These are phyloP conservation scores for Immersiella caudata DNA, from an alignment of 495 filamentous ascomycete species.

Conservation along the genomic window DNA sequence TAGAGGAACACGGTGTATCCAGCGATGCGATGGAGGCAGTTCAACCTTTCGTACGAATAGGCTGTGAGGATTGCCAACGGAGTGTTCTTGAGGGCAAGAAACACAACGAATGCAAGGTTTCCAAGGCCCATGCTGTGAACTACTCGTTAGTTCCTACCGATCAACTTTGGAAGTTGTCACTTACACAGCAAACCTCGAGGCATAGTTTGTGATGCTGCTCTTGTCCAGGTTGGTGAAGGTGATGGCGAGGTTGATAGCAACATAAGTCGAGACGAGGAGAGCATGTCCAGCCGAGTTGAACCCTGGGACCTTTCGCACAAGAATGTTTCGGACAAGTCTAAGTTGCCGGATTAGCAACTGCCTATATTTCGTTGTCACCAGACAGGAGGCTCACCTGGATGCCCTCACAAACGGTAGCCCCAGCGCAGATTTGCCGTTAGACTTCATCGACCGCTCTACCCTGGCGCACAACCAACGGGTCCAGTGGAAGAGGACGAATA, in stretches of 20 bases:
- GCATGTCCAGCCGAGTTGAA: slow-evolving; percentile 58
- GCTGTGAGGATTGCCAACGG: slow-evolving; percentile 59
- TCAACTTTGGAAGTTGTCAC: slow-evolving; percentile 20
- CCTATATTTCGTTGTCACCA: too few species aligned
- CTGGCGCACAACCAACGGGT: slow-evolving; percentile 37
- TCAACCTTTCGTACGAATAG: slow-evolving; percentile 64
- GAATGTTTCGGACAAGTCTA: slow-evolving; percentile 43
- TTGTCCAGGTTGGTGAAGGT: slow-evolving; percentile 51
- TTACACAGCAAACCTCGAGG: slow-evolving; percentile 55
- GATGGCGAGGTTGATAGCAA: slow-evolving; percentile 54
- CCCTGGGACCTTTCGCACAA: slow-evolving; percentile 50
- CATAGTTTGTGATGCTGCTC: slow-evolving; percentile 34
- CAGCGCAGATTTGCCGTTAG: slow-evolving; percentile 16
- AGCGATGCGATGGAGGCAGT: slow-evolving; percentile 59
- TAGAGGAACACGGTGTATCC: slow-evolving; percentile 57
- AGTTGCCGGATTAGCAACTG: slow-evolving; percentile 13
- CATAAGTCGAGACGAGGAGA: slow-evolving; percentile 49
- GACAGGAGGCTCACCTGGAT: slow-evolving; percentile 30
- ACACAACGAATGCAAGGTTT: slow-evolving; percentile 59
- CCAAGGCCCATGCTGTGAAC: slow-evolving; percentile 53
- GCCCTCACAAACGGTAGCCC: slow-evolving; percentile 31
- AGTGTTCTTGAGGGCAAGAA: slow-evolving; percentile 63
- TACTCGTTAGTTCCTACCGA: slow-evolving; percentile 19
- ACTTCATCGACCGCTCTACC: slow-evolving; percentile 26
- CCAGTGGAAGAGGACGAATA: slow-evolving; percentile 57